Evolutionary conservation across 140 eudicot species (phyloP).

Genomic region (Bidens hawaiensis): DNA sequence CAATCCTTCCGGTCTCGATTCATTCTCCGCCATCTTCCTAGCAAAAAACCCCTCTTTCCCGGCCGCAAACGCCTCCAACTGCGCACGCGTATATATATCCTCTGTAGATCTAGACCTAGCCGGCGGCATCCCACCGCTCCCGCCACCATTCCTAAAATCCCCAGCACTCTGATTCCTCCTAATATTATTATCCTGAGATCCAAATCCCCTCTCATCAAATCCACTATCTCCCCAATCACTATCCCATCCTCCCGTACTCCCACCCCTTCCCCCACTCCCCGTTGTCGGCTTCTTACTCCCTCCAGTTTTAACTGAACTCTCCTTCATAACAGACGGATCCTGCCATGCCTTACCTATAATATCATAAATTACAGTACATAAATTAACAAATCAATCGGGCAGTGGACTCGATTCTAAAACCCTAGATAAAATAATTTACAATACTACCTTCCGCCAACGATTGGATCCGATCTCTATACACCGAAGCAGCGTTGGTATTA

Average conservation of each 20-base stretch:
- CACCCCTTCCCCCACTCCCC: conserved; percentile 13
- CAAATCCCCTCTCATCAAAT: conserved; percentile 51
- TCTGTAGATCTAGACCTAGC: conserved; percentile 53
- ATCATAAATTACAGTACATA: too few relatives aligned
- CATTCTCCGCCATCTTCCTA: conserved; percentile 69
- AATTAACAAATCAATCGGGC: too few relatives aligned
- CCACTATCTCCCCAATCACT: conserved; percentile 53
- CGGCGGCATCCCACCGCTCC: conserved; percentile 45
- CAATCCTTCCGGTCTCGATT: conserved; percentile 75
- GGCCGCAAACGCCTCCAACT: conserved; percentile 83
- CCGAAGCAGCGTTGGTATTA: conserved; percentile 64
- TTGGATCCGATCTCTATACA: conserved; percentile 70
- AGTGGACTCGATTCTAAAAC: too few relatives aligned
- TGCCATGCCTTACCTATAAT: conserved; percentile 70
- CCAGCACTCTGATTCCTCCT: conserved; percentile 64
- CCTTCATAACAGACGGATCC: conserved; percentile 80
- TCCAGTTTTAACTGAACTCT: neutral
- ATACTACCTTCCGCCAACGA: conserved; percentile 86
- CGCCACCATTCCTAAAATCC: conserved; percentile 54
- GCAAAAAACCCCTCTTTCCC: conserved; percentile 83
- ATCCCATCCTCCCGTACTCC: conserved; percentile 31
- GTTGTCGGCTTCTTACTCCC: conserved; percentile 31
- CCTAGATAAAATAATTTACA: too few relatives aligned
- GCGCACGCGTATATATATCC: conserved; percentile 55
- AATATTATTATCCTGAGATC: conserved; percentile 35